Evolutionary conservation across 2,329 filamentous ascomycete species (phyloP).

Genomic region (Xylaria sp.): DNA sequence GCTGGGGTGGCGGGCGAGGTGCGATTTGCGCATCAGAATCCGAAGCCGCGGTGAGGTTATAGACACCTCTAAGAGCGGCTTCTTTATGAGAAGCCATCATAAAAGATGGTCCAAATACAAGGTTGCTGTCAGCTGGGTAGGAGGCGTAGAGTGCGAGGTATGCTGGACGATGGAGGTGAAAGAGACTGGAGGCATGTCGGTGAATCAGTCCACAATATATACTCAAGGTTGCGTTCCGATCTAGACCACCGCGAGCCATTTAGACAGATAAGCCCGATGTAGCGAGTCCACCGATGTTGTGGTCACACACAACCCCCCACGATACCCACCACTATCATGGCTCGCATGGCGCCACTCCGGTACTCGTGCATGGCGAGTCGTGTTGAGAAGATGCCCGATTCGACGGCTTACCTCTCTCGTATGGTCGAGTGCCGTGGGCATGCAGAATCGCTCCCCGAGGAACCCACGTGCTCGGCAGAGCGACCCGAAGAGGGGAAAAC

Average conservation of each 20-base stretch:
- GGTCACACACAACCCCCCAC: slow-evolving; percentile 21
- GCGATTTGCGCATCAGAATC: not conserved
- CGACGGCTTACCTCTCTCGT: slow-evolving; percentile 16
- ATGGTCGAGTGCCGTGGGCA: slow-evolving; percentile 11
- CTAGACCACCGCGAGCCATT: slow-evolving; percentile 6
- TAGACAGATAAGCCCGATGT: slow-evolving; percentile 10
- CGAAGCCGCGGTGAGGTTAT: not conserved
- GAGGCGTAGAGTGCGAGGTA: slow-evolving; percentile 8
- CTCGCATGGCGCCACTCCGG: slow-evolving; percentile 18
- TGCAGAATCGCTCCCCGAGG: slow-evolving; percentile 11
- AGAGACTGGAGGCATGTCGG: not conserved
- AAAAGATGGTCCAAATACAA: not conserved
- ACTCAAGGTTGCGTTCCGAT: slow-evolving; percentile 7
- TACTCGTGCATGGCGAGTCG: slow-evolving; percentile 13
- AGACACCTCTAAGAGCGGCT: not conserved
- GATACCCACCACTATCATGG: slow-evolving; percentile 24
- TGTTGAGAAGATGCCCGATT: slow-evolving; percentile 4
- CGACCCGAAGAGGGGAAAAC: slow-evolving; percentile 12
- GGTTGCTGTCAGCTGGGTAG: slow-evolving; percentile 5
- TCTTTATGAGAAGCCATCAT: slow-evolving; percentile 7
- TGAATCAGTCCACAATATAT: slow-evolving; percentile 18
- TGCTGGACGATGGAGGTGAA: slow-evolving; percentile 12
- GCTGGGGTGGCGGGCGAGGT: slow-evolving; percentile 18
- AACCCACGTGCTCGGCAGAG: slow-evolving; percentile 18
- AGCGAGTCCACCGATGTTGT: slow-evolving; percentile 15